Conservation (phyloP, 2,329 filamentous ascomycete species). For the Phyllosticta capitalensis region DNA sequence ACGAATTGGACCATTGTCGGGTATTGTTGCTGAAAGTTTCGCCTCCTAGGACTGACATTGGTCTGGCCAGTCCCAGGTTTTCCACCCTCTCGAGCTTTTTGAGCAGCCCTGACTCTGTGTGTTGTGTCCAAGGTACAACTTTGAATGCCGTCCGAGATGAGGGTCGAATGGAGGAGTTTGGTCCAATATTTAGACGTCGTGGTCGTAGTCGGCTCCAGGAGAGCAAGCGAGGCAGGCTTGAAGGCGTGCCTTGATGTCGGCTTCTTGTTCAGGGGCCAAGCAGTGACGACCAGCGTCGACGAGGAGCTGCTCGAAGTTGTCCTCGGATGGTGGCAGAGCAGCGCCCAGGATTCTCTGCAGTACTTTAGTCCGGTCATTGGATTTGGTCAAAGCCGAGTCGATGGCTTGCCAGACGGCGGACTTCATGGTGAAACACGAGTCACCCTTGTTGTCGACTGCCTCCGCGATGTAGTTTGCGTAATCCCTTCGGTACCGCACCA, state of each 20-base stretch:
- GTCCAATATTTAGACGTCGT: background rate
- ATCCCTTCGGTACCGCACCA: constrained; percentile 4
- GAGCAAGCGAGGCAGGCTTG: background rate
- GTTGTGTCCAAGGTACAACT: background rate
- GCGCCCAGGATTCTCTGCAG: background rate
- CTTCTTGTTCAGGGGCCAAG: background rate
- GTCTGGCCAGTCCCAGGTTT: too few species aligned
- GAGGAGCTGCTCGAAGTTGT: background rate
- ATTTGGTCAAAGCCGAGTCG: background rate
- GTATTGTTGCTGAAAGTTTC: too few species aligned
- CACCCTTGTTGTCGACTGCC: background rate
- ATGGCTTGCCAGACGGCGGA: background rate
- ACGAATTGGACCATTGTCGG: too few species aligned
- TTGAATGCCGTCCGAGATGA: background rate
- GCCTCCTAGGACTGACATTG: too few species aligned
- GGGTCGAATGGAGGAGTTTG: background rate
- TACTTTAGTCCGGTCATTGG: background rate
- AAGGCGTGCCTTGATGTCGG: background rate
- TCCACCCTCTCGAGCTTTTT: too few species aligned
- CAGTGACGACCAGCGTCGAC: background rate
- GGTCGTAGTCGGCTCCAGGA: background rate
- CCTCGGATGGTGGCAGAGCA: background rate
- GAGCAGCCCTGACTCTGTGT: too few species aligned
- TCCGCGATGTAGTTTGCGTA: constrained; percentile 8
- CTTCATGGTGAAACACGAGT: constrained; percentile 1